Percentiles rank a stretch among this genome's conserved stretches.
These are phyloP conservation scores for Rhizomucor pusillus DNA, from an alignment of 371 early-diverging fungal species.

Conservation along the genomic window DNA sequence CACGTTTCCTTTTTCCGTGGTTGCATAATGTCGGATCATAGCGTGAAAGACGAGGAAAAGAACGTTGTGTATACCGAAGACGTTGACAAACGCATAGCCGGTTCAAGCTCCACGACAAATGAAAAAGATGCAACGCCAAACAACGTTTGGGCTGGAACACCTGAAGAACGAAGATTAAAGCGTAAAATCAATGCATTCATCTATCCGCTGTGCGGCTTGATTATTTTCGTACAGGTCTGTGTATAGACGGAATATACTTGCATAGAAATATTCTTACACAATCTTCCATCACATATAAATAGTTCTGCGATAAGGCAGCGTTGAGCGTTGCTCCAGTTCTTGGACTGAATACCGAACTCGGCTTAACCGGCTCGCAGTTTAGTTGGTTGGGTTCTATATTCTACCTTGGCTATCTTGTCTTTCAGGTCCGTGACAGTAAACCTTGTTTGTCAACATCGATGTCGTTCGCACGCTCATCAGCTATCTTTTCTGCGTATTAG, in stretches of 20 bases:
- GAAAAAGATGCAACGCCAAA: background rate
- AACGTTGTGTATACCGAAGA: constrained; percentile 5
- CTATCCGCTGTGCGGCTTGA: constrained; percentile 20
- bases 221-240: constrained; percentile 27
- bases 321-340: constrained; percentile 32
- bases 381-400: constrained; percentile 31
- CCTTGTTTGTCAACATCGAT: background rate
- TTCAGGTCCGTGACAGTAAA: constrained; percentile 20
- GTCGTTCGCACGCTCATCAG: no score
- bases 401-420: constrained; percentile 32
- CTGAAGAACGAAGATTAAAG: constrained; percentile 24
- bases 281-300: background rate
- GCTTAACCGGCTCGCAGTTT: constrained; percentile 20
- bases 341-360: constrained; percentile 27
- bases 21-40: background rate
- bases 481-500: constrained; percentile 1
- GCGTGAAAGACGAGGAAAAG: background rate
- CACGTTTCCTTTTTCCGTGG: background rate
- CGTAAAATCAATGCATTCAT: constrained; percentile 26
- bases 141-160: constrained; percentile 1
- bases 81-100: background rate
- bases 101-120: background rate
- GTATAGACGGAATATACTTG: no score
- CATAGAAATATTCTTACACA: no score
- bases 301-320: constrained; percentile 44